These are phyloP conservation scores for Penicillium griseofulvum DNA, from an alignment of 2,329 filamentous ascomycete genomes.

Conservation along the genomic window DNA sequence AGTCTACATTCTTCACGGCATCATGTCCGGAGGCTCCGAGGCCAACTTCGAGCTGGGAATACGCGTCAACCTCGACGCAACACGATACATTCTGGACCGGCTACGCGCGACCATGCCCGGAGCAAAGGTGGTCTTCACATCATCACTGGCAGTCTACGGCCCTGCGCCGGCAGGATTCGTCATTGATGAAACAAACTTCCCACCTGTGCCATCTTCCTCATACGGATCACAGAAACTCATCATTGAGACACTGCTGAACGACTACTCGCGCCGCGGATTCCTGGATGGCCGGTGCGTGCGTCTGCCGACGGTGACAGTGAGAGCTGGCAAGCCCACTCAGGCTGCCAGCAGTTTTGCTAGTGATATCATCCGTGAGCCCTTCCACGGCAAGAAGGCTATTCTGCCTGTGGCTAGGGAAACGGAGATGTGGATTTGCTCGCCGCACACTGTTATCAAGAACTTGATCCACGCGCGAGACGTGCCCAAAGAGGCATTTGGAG, in stretches of 20 bases:
- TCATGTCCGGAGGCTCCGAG: constrained; percentile 55
- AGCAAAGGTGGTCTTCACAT: constrained; percentile 50
- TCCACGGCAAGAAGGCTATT: constrained; percentile 50
- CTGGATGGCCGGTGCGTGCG: constrained; percentile 48
- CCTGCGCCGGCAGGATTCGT: constrained; percentile 45
- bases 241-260: constrained; percentile 51
- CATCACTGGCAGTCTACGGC: constrained; percentile 52
- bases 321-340: constrained; percentile 51
- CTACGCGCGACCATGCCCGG: constrained; percentile 47
- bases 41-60: constrained; percentile 54
- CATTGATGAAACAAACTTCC: constrained; percentile 46
- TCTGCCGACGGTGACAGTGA: constrained; percentile 53
- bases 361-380: constrained; percentile 54
- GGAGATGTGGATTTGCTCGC: constrained; percentile 58
- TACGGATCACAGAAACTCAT: constrained; percentile 56
- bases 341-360: constrained; percentile 54
- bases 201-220: constrained; percentile 49
- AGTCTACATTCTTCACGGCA: constrained; percentile 55
- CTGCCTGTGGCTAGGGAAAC: constrained; percentile 53
- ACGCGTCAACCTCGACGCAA: constrained; percentile 51
- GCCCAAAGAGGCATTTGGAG: constrained; percentile 52
- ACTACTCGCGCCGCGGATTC: constrained; percentile 52
- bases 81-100: constrained; percentile 49
- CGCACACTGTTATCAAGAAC: constrained; percentile 55
- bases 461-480: constrained; percentile 53